Evolutionary conservation across 2,329 filamentous ascomycete species (phyloP).

Genomic region (Penicillium sp.): DNA sequence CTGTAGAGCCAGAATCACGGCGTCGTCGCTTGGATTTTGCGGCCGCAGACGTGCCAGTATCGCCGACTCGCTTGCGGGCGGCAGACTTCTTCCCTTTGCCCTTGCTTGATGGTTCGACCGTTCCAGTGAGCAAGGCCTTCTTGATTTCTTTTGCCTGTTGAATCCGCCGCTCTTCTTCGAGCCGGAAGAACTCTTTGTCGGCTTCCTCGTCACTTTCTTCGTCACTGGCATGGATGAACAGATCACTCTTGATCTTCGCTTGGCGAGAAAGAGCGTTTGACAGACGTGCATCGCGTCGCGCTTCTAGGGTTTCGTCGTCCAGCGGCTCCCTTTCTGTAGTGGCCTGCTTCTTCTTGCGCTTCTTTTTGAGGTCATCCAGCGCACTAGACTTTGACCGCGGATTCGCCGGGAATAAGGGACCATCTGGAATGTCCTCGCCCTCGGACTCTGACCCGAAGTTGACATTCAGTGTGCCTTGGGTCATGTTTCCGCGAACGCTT

Average conservation of each 20-base stretch:
- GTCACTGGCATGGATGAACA: constrained; percentile 74
- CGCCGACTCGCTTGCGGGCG: constrained; percentile 25
- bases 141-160: constrained; percentile 45
- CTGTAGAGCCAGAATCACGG: constrained; percentile 15
- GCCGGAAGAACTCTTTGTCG: constrained; percentile 65
- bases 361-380: constrained; percentile 52
- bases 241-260: constrained; percentile 69
- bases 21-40: constrained; percentile 26
- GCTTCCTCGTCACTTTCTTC: constrained; percentile 78
- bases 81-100: constrained; percentile 23
- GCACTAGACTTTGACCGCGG: constrained; percentile 44
- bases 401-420: constrained; percentile 58
- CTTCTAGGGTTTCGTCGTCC: constrained; percentile 52
- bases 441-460: constrained; percentile 64
- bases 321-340: constrained; percentile 47
- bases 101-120: constrained; percentile 23
- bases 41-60: constrained; percentile 19
- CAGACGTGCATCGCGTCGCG: constrained; percentile 53
- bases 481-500: constrained; percentile 29
- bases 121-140: constrained; percentile 40
- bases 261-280: constrained; percentile 68
- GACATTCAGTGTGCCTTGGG: constrained; percentile 39
- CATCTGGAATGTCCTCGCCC: constrained; percentile 50
- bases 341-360: constrained; percentile 48
- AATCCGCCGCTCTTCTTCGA: constrained; percentile 60